These are phyloP conservation scores for Aspergillus eucalypticola DNA, from an alignment of 2,329 filamentous ascomycete genomes.

Conservation along the genomic window DNA sequence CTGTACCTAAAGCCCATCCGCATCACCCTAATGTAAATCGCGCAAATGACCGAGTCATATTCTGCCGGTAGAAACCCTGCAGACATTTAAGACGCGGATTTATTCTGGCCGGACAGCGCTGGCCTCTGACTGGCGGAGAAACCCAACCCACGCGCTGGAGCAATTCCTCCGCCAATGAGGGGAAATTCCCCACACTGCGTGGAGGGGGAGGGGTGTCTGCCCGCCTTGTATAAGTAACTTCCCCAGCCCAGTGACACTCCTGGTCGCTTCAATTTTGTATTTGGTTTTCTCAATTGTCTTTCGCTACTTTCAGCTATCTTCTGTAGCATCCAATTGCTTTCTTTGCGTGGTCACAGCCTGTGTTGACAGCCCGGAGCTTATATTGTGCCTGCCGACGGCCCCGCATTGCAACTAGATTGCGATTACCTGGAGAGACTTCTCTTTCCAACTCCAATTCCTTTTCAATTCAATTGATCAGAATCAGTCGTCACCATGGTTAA, in stretches of 20 bases:
- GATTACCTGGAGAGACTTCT: neutral
- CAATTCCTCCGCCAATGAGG: conserved; percentile 30
- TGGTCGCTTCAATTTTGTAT: neutral
- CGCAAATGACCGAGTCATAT: neutral
- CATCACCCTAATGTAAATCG: neutral
- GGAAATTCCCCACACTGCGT: conserved; percentile 9
- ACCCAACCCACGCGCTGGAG: conserved; percentile 9
- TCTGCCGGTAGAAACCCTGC: neutral
- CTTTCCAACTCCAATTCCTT: neutral
- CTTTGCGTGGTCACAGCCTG: neutral
- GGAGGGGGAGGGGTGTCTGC: conserved; percentile 3
- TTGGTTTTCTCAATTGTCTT: neutral
- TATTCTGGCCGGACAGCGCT: neutral
- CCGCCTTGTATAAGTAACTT: neutral
- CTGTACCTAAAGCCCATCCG: neutral
- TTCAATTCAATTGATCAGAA: neutral
- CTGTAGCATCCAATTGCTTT: neutral
- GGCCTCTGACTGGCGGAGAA: conserved; percentile 28
- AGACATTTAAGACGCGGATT: neutral
- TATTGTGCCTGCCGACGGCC: neutral
- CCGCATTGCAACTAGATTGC: conserved; percentile 2
- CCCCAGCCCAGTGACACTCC: neutral
- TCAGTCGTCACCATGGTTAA: conserved; percentile 53
- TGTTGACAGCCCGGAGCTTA: neutral
- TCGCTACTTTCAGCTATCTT: neutral